Evolutionary conservation across 2,329 filamentous ascomycete species (phyloP), one percentile per base, ranked within the genome.

Genomic region (Microcyclosporella mali): DNA sequence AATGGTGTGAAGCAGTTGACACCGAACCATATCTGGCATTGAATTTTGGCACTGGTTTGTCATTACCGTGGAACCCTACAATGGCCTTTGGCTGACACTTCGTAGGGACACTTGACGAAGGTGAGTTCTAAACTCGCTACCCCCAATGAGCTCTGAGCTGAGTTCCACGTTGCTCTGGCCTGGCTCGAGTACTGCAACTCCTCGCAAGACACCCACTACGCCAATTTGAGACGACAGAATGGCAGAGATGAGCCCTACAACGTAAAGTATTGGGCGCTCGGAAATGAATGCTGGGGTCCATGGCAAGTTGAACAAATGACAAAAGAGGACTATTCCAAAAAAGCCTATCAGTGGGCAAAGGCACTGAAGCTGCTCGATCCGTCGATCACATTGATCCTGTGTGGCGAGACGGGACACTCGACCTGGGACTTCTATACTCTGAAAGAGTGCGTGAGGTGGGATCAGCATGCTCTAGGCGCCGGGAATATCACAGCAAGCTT

Each of bases 101-200:
- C 15, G 18, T 31, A 57, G 56, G 58, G 14, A 76, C 72, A 14
- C 58, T 75, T 12, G 70, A 73, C 44, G 73, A 76, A 70, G 72
- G 72, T 74, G 40, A 71, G 30, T 65, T 53, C 16, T 36, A 37
- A 32, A 16, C 11, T 12, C 12, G 12, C 33, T 3, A 35, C 6
- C 33, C 16, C 8, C 12, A 1, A 19, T 51, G 21, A 25, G 4
- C 9, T 25, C 21, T 25, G 9, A 25, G 9, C 21, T 25, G 21
- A 25, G 21, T 6, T 6, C 21, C 21, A 4, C 4, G 9, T 25
- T 77, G 76, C 77, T 28, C 72, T 90, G 25, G 84, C 74, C 9
- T 92, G 86, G 86, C 71, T 92, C 15, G 86, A 92, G 61, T 92
- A 92, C 70, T 92, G 87, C 71, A 92, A 92, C 67, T 81, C 80